Evolutionary conservation across 179 eudicot genomes (phyloP), one percentile per base, ranked within the genome.

Genomic region (Corrigiola litoralis): DNA sequence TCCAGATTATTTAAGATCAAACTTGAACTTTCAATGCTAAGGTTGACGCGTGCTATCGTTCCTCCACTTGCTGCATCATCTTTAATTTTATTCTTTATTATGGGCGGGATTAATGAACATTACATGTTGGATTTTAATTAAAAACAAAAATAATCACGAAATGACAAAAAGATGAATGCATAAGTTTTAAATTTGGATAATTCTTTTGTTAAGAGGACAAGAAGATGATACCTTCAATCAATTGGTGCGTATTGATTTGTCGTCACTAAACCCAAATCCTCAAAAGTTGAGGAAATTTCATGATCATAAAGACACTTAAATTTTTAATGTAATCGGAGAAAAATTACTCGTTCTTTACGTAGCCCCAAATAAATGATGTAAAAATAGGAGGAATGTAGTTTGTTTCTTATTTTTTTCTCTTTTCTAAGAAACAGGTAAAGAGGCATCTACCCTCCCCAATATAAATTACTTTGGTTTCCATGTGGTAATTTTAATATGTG

Each of bases 361-460:
- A 66, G 38, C 58, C 69, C 64, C 68, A 63, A 44, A 61, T 18
- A 58, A 73, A 54, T 41, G 59, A 36, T 62, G 64, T 29, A 68
- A 28, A 61, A 49, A 32, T 17, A 31, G 65, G 47, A 32, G 46
- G 21, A 28, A 5, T 21, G 0, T 4, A 42, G 2, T 6, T 4
- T 50, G 5, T 37, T 45, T 64, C 65, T 41, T 23, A 24, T 32
- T 31, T 23, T 23, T 51, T 11, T 65, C 52, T 53, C 28, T 11
- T 42, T 54, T 17, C 11, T 32, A 45, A 14, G 20, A 27, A 14
- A 38, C 27, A 41, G 40, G 48, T 14, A 58, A 58, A 13, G 29
- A 37, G 47, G 37, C 5, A 38, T 36, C 6, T 6, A 24, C 13
- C 31, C 33, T 25, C 48, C 48, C 27, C 14, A 58, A 36, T 14